Conservation (phyloP, 192 early-diverging fungal species). For the Rhizophagus prolifer region DNA sequence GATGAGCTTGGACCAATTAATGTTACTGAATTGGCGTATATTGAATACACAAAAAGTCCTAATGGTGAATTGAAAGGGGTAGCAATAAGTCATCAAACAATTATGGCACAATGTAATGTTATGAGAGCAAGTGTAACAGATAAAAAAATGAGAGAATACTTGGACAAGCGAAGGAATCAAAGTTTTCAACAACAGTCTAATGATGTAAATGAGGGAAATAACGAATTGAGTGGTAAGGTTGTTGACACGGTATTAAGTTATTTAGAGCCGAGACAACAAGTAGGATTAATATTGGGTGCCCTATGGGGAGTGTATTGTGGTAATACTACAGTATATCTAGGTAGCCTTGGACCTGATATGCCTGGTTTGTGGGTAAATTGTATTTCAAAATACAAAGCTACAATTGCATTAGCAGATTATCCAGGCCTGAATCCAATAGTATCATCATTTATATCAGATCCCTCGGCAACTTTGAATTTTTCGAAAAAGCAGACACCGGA, state of each 20-base stretch:
- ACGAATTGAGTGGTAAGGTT: conserved; percentile 20
- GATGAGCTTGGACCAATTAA: conserved; percentile 53
- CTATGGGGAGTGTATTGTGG: conserved; percentile 73
- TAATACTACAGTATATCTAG: conserved; percentile 64
- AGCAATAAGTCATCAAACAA: conserved; percentile 69
- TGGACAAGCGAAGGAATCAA: neutral
- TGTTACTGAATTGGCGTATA: conserved; percentile 71
- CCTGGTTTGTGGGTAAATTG: conserved; percentile 71
- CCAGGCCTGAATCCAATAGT: conserved; percentile 61
- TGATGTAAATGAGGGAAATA: conserved; percentile 27
- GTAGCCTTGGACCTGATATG: conserved; percentile 58
- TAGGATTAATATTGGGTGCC: conserved; percentile 68
- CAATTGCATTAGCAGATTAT: conserved; percentile 72
- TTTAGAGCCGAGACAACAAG: conserved; percentile 81
- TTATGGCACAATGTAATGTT: conserved; percentile 69
- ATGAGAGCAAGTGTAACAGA: conserved; percentile 32
- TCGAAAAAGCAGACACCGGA: conserved; percentile 57
- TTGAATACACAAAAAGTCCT: conserved; percentile 82
- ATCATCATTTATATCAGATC: conserved; percentile 52
- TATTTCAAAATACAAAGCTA: conserved; percentile 65
- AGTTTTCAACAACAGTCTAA: neutral
- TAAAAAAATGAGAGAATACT: neutral
- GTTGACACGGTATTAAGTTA: conserved; percentile 63
- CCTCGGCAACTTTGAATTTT: conserved; percentile 46
- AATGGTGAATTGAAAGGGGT: conserved; percentile 86